A percentile compares a stretch with the other conserved stretches of the same genome.
Conservation (phyloP, 768 basidiomycete genomes). For the Gautieria morchelliformis region DNA sequence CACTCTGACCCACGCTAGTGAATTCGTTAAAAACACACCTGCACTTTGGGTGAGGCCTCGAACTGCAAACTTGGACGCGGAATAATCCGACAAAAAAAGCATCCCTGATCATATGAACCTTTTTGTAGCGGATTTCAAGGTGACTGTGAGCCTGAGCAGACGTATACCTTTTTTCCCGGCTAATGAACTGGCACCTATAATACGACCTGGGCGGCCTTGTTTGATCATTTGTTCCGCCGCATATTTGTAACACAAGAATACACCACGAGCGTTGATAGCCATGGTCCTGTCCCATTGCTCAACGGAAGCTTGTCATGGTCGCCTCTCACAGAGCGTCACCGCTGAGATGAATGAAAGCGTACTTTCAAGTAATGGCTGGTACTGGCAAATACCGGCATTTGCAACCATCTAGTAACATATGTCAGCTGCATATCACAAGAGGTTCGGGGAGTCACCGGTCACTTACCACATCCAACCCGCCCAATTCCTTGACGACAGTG, state of each 20-base stretch:
- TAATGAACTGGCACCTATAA: slow-evolving; percentile 38
- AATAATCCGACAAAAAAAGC: slow-evolving; percentile 17
- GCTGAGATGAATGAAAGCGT: not conserved
- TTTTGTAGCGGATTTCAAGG: not conserved
- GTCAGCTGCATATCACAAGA: not conserved
- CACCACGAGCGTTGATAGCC: slow-evolving; percentile 45
- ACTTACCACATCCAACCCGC: slow-evolving; percentile 41
- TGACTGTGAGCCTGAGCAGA: not conserved
- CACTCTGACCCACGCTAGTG: not conserved
- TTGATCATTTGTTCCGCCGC: slow-evolving; percentile 52
- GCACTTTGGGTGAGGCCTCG: slow-evolving; percentile 32
- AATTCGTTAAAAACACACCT: slow-evolving; percentile 6
- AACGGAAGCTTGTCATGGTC: slow-evolving; percentile 15
- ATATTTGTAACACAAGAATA: slow-evolving; percentile 54
- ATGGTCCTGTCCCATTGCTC: slow-evolving; percentile 33
- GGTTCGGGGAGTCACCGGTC: not conserved
- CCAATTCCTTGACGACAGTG: slow-evolving; percentile 21
- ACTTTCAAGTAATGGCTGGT: not conserved
- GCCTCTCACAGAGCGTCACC: not conserved
- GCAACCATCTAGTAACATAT: not conserved
- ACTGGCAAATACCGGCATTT: not conserved
- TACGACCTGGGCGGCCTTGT: slow-evolving; percentile 43
- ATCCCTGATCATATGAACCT: not conserved
- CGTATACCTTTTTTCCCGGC: slow-evolving; percentile 18
- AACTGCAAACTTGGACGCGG: slow-evolving; percentile 32